phyloP scores from a whole-genome alignment of 2,329 filamentous ascomycete species.

The Volutella citrinella region DNA sequence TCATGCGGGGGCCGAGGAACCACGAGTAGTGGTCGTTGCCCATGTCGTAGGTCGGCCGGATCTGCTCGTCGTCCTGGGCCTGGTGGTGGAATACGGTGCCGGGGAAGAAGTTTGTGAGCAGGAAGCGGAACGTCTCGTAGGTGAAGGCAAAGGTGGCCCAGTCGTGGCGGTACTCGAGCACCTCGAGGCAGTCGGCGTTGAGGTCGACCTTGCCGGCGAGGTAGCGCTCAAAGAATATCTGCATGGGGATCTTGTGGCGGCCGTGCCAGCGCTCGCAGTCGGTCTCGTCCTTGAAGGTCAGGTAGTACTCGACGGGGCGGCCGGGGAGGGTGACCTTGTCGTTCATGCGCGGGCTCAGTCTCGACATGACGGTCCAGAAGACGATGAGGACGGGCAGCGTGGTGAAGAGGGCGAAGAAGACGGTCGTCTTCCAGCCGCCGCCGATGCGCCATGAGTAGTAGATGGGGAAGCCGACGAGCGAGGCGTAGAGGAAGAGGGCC shows the following conservation, averaged over 20 bases:
- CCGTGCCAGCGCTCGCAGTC: slow-evolving; percentile 64
- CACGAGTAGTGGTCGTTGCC: slow-evolving; percentile 96
- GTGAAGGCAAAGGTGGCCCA: slow-evolving; percentile 94
- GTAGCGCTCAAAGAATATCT: slow-evolving; percentile 94
- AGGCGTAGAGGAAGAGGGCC: slow-evolving; percentile 67
- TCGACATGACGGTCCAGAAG: slow-evolving; percentile 78
- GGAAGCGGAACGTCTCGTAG: slow-evolving; percentile 73
- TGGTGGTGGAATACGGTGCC: slow-evolving; percentile 86
- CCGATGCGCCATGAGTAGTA: slow-evolving; percentile 80
- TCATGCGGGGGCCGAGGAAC: slow-evolving; percentile 96
- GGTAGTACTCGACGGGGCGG: slow-evolving; percentile 82
- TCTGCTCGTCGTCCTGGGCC: slow-evolving; percentile 92
- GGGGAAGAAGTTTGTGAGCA: slow-evolving; percentile 77
- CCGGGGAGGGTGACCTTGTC: slow-evolving; percentile 84
- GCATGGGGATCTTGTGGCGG: slow-evolving; percentile 74
- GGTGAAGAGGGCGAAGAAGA: slow-evolving; percentile 78
- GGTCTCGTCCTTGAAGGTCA: slow-evolving; percentile 64
- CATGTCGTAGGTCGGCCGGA: slow-evolving; percentile 91
- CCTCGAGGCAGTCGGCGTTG: slow-evolving; percentile 83
- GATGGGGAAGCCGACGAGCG: slow-evolving; percentile 67
- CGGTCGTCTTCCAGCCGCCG: slow-evolving; percentile 78
- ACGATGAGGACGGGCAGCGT: slow-evolving; percentile 71
- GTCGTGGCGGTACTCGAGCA: slow-evolving; percentile 88
- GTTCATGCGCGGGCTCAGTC: slow-evolving; percentile 79
- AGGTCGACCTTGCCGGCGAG: slow-evolving; percentile 88